Conservation (phyloP, 176 grass and related monocot genomes). For the Ensete glaucum region DNA sequence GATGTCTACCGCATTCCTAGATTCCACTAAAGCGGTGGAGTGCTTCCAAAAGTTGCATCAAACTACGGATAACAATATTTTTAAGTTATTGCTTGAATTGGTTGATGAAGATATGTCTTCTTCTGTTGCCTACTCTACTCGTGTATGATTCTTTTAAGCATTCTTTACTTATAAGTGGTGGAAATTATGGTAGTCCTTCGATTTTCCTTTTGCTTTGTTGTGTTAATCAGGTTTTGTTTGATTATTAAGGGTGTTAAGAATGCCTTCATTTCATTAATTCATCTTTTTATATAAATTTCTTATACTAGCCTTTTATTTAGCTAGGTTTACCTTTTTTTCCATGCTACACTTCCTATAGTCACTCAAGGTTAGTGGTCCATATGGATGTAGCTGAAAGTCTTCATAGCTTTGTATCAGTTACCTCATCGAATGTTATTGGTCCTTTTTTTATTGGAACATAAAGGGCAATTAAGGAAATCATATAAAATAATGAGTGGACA, state of each 20-base stretch:
- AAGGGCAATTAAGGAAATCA: too few species aligned
- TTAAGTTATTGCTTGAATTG: slow-evolving; percentile 65
- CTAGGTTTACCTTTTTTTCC: too few species aligned
- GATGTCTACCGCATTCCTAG: slow-evolving; percentile 59
- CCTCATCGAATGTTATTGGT: too few species aligned
- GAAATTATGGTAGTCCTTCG: not conserved
- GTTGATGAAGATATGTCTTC: slow-evolving; percentile 41
- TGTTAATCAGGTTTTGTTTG: not conserved
- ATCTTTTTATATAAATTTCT: too few species aligned
- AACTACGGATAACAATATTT: slow-evolving; percentile 93
- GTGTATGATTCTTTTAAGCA: slow-evolving; percentile 30
- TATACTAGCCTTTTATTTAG: too few species aligned
- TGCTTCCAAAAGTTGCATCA: slow-evolving; percentile 76
- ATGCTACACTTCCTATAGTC: too few species aligned
- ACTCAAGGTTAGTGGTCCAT: too few species aligned
- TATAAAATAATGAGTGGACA: too few species aligned
- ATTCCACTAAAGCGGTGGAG: slow-evolving; percentile 58
- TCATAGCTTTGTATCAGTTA: too few species aligned
- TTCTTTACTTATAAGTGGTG: slow-evolving; percentile 9
- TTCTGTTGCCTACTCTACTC: slow-evolving; percentile 36
- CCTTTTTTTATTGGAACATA: too few species aligned
- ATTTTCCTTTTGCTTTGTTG: not conserved
- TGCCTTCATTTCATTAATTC: not conserved
- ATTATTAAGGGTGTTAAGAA: not conserved
- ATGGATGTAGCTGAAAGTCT: too few species aligned